Conservation (phyloP, 2,329 filamentous ascomycete species). For the Metarhizium robertsii region DNA sequence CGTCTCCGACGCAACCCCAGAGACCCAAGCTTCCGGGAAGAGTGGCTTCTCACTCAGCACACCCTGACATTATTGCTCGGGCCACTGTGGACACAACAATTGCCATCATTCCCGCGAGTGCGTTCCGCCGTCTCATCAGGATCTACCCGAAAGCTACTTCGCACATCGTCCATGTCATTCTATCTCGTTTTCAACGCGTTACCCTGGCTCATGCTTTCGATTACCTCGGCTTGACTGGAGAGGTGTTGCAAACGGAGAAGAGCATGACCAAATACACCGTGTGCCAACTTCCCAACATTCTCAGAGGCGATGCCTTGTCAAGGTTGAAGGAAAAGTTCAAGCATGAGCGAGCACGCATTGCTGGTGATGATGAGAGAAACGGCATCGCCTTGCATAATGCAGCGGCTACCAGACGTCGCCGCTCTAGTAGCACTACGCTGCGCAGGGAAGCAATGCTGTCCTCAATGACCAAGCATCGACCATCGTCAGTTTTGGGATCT, state of each 20-base stretch:
- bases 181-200: slow-evolving; percentile 88
- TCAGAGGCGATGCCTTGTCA: slow-evolving; percentile 73
- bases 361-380: slow-evolving; percentile 69
- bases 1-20: slow-evolving; percentile 16
- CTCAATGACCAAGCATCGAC: slow-evolving; percentile 41
- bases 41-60: slow-evolving; percentile 61
- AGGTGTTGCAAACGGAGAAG: slow-evolving; percentile 86
- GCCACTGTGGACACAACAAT: slow-evolving; percentile 96
- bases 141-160: slow-evolving; percentile 94
- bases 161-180: slow-evolving; percentile 94
- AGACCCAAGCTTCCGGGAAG: slow-evolving; percentile 34
- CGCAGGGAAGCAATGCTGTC: slow-evolving; percentile 73
- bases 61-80: slow-evolving; percentile 94
- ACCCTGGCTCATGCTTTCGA: slow-evolving; percentile 91
- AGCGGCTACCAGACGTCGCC: slow-evolving; percentile 51
- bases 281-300: slow-evolving; percentile 82
- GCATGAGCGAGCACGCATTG: slow-evolving; percentile 72
- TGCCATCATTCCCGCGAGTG: slow-evolving; percentile 93
- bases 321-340: slow-evolving; percentile 89
- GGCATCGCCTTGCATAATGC: slow-evolving; percentile 93
- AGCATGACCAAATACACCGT: slow-evolving; percentile 89
- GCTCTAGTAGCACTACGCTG: slow-evolving; percentile 64
- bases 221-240: slow-evolving; percentile 83
- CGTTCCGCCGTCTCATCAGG: slow-evolving; percentile 83
- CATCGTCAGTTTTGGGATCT: slow-evolving; percentile 32